A percentile compares a stretch with the other conserved stretches of the same genome.
These are phyloP conservation scores for Tetrahymena borealis DNA, from an alignment of 73 alveolate species.

Conservation along the genomic window DNA sequence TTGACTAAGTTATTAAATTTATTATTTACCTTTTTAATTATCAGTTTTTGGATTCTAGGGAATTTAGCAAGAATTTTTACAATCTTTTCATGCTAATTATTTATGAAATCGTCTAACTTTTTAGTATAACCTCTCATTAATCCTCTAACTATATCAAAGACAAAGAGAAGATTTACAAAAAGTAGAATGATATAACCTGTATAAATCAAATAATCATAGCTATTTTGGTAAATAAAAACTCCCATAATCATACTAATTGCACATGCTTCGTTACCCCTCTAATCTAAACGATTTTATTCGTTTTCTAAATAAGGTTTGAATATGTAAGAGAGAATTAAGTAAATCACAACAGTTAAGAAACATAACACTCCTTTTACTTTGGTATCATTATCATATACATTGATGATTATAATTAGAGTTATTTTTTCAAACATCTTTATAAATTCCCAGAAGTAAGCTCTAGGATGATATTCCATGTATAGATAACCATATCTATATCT, in stretches of 20 bases:
- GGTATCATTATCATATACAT: constrained; percentile 8
- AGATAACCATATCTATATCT: constrained; percentile 19
- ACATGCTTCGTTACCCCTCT: constrained; percentile 8
- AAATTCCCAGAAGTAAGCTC: constrained; percentile 39
- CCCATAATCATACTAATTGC: constrained; percentile 21
- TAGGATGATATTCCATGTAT: constrained; percentile 21
- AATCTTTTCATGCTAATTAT: neutral
- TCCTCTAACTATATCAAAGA: neutral
- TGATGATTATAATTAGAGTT: neutral
- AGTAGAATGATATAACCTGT: constrained; percentile 4
- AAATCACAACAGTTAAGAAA: constrained; percentile 7
- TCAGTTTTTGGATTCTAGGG: neutral
- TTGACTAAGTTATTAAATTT: neutral
- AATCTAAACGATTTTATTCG: constrained; percentile 13
- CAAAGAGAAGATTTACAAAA: neutral
- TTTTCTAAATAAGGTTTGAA: constrained; percentile 18
- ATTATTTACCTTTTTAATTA: neutral
- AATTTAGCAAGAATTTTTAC: neutral
- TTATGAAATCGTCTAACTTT: neutral
- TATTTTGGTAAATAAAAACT: constrained; percentile 12
- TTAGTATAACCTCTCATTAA: neutral
- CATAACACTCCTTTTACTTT: constrained; percentile 16
- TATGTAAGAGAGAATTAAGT: constrained; percentile 2
- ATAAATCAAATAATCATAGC: neutral
- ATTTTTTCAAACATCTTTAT: constrained; percentile 27